These are phyloP conservation scores for Blastobotrys serpentis DNA, from an alignment of 1,139 yeast species.

Conservation along the genomic window DNA sequence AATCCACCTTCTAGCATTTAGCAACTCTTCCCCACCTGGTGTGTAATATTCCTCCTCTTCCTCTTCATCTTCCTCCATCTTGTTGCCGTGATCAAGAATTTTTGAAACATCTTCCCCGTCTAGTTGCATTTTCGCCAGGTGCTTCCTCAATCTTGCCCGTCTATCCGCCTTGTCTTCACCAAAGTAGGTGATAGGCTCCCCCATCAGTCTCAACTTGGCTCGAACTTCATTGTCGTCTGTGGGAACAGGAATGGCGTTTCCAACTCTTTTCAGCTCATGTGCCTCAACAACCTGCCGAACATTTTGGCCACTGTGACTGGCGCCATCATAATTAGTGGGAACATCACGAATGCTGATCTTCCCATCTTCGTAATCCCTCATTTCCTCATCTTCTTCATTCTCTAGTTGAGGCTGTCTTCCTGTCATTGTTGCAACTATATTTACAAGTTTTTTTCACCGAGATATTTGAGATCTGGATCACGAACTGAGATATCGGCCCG, in stretches of 20 bases:
- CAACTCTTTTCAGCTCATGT: conserved; percentile 26
- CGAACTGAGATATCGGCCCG: too few relatives aligned
- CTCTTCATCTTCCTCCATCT: conserved; percentile 40
- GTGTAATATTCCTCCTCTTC: conserved; percentile 78
- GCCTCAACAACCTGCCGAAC: conserved; percentile 30
- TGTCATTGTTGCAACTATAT: neutral
- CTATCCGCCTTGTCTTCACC: conserved; percentile 66
- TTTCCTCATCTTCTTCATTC: conserved; percentile 1
- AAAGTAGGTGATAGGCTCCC: conserved; percentile 57
- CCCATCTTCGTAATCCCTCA: neutral
- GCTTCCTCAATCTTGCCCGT: conserved; percentile 53
- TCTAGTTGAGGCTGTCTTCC: conserved; percentile 1
- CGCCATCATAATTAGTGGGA: neutral
- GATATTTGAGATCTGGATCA: neutral
- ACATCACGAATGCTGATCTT: neutral
- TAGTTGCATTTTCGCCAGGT: conserved; percentile 36
- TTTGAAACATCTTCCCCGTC: conserved; percentile 26
- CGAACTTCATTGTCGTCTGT: conserved; percentile 64
- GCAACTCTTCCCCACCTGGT: conserved; percentile 64
- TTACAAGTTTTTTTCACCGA: neutral
- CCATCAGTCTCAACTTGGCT: conserved; percentile 46
- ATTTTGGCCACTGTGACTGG: conserved; percentile 17
- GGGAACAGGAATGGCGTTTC: conserved; percentile 47
- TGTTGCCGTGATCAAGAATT: conserved; percentile 33
- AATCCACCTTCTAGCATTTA: conserved; percentile 53